A percentile compares a stretch with the other conserved stretches of the same genome.
These are phyloP conservation scores for Ascoidea tarda DNA, from an alignment of 805 yeast genomes.

Conservation along the genomic window DNA sequence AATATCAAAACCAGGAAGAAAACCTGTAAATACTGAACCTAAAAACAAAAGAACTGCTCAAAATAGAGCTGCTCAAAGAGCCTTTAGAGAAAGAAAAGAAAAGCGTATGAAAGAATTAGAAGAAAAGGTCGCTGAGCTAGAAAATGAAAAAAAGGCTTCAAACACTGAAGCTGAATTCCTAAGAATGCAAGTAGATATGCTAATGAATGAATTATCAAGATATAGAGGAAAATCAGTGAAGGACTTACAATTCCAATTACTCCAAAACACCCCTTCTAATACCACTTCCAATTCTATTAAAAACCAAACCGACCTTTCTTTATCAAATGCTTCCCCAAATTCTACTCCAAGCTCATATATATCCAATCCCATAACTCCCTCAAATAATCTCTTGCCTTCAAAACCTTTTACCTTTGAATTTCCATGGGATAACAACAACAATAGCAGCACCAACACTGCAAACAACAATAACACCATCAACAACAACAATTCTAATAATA, in stretches of 20 bases:
- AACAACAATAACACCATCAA: background rate
- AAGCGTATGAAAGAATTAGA: constrained; percentile 75
- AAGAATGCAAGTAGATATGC: constrained; percentile 59
- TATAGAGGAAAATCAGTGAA: constrained; percentile 28
- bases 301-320: constrained; percentile 10
- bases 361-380: background rate
- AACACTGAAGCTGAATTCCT: constrained; percentile 61
- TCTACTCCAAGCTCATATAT: no score
- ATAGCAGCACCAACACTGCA: background rate
- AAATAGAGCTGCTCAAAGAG: constrained; percentile 97
- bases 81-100: constrained; percentile 91
- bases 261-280: constrained; percentile 7
- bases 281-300: background rate
- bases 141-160: constrained; percentile 55
- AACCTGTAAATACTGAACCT: constrained; percentile 63
- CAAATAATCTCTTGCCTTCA: background rate
- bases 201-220: constrained; percentile 56
- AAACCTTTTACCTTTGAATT: constrained; percentile 34
- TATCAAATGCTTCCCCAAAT: no score
- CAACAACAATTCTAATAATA: no score
- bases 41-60: constrained; percentile 89
- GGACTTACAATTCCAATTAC: constrained; percentile 17
- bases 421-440: constrained; percentile 29
- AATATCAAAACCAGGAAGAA: constrained; percentile 60
- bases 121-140: constrained; percentile 57